Conservation (phyloP, 805 yeast genomes). For the Starmerella asiatica region DNA sequence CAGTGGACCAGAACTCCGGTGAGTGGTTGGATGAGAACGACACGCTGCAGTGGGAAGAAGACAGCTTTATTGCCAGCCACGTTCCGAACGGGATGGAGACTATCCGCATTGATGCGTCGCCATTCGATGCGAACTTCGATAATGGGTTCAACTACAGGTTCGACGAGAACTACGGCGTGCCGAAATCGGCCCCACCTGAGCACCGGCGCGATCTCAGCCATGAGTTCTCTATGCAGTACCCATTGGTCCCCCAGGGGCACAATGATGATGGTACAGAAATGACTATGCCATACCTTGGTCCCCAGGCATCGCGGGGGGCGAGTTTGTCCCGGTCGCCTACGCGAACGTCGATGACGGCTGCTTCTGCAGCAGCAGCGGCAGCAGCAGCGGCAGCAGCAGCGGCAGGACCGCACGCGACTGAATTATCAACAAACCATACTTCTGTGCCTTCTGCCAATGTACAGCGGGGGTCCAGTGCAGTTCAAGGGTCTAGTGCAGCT, state of each 20-base stretch:
- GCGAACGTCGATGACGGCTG: neutral
- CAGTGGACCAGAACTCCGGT: conserved; percentile 1
- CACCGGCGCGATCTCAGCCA: conserved; percentile 17
- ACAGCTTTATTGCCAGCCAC: neutral
- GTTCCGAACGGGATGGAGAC: neutral
- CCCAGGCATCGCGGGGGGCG: neutral
- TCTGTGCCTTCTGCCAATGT: too few relatives aligned
- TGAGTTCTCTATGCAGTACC: conserved; percentile 16
- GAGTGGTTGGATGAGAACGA: conserved; percentile 1
- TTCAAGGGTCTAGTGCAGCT: too few relatives aligned
- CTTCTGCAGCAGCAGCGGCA: conserved; percentile 2
- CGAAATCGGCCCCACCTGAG: too few relatives aligned
- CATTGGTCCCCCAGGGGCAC: conserved; percentile 13
- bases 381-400: neutral
- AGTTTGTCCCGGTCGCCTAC: neutral
- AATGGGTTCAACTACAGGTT: neutral
- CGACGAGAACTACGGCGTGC: neutral
- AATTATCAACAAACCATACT: too few relatives aligned
- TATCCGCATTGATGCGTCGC: neutral
- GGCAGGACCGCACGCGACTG: too few relatives aligned
- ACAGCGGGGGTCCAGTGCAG: too few relatives aligned
- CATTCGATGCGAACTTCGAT: neutral
- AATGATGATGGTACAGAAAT: conserved; percentile 2
- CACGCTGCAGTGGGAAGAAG: conserved; percentile 4
- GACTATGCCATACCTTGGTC: neutral